Conservation (phyloP, 2,329 filamentous ascomycete genomes). For the Sporothrix variecibatus region DNA sequence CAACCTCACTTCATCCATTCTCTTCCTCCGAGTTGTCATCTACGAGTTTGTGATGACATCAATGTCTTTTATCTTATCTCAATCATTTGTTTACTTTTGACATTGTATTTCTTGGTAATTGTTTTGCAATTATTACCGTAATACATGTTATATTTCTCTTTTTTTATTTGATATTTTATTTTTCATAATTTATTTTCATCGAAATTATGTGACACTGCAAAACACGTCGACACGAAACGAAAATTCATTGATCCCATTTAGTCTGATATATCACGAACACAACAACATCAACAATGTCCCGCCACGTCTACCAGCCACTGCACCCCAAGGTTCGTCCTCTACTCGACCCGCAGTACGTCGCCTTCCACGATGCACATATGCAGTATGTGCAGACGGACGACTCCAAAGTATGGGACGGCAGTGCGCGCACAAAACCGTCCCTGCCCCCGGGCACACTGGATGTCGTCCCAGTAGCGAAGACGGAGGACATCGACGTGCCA, state of each 20-base stretch:
- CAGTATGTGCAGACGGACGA: conserved; percentile 43
- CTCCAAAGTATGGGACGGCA: conserved; percentile 39
- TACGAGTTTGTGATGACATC: not conserved
- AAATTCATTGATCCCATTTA: not conserved
- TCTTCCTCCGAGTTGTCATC: not conserved
- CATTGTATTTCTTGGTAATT: not conserved
- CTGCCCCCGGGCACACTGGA: conserved; percentile 31
- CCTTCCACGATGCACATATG: conserved; percentile 42
- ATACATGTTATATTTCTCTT: too few relatives aligned
- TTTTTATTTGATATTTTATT: too few relatives aligned
- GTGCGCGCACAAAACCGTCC: conserved; percentile 35
- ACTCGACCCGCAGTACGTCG: conserved; percentile 44
- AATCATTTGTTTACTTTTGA: not conserved
- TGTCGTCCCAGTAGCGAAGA: conserved; percentile 36
- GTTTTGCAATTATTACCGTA: not conserved
- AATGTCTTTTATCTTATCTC: not conserved
- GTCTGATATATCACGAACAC: not conserved
- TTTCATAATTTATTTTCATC: too few relatives aligned
- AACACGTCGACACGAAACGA: too few relatives aligned
- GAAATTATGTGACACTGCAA: too few relatives aligned
- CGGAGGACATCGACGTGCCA: conserved; percentile 35
- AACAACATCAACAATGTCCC: conserved; percentile 2
- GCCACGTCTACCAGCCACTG: conserved; percentile 37
- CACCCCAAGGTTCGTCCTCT: conserved; percentile 37
- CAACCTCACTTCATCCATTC: not conserved